Conservation (phyloP, 495 filamentous ascomycete species). For the Ramalina intermedia region DNA sequence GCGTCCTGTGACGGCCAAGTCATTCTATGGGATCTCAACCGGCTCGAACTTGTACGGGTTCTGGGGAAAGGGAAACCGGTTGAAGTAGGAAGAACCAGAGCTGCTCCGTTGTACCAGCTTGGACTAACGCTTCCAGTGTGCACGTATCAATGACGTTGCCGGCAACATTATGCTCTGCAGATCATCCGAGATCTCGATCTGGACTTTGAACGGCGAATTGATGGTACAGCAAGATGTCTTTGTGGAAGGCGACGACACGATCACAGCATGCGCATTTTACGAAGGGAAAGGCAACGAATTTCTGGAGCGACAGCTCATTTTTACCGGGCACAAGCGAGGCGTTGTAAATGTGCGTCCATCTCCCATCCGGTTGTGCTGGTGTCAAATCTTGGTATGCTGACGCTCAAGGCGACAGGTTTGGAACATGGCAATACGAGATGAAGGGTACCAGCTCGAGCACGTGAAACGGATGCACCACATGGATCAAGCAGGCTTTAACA, state of each 20-base stretch:
- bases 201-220: slow-evolving; percentile 74
- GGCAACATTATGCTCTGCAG: slow-evolving; percentile 78
- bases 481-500: slow-evolving; percentile 65
- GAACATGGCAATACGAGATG: slow-evolving; percentile 36
- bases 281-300: slow-evolving; percentile 87
- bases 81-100: slow-evolving; percentile 25
- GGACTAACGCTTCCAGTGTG: slow-evolving; percentile 38
- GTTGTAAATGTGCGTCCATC: slow-evolving; percentile 51
- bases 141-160: slow-evolving; percentile 74
- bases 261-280: slow-evolving; percentile 80
- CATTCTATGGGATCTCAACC: slow-evolving; percentile 88
- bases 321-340: slow-evolving; percentile 76
- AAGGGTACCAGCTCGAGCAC: slow-evolving; percentile 43
- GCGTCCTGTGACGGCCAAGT: slow-evolving; percentile 68
- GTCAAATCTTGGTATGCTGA: background rate
- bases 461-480: slow-evolving; percentile 74
- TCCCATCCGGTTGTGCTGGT: background rate
- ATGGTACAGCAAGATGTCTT: slow-evolving; percentile 70
- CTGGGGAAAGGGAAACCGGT: slow-evolving; percentile 40
- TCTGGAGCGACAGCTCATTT: slow-evolving; percentile 71
- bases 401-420: slow-evolving; percentile 28
- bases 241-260: slow-evolving; percentile 52
- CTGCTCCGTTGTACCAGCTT: background rate
- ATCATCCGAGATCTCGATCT: slow-evolving; percentile 58
- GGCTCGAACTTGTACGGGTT: slow-evolving; percentile 68